phyloP scores from a whole-genome alignment of 129 eudicot genomes.

The Deinandra increscens region DNA sequence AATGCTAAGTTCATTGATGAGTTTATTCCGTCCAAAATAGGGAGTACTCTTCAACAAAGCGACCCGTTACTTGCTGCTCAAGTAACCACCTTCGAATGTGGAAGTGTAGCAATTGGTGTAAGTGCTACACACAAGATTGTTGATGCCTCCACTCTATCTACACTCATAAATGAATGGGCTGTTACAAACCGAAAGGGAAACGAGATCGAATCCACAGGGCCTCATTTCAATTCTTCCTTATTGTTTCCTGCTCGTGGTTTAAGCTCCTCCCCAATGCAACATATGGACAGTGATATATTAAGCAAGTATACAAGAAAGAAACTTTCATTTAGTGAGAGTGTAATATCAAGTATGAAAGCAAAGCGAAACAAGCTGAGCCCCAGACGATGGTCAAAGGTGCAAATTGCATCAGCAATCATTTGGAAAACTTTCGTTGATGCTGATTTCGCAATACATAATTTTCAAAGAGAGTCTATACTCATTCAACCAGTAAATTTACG shows the following conservation, averaged over 20 bases:
- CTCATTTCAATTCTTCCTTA: background rate
- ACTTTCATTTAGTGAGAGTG: no score
- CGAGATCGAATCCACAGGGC: background rate
- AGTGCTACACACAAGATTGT: constrained; percentile 28
- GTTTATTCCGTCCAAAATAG: no score
- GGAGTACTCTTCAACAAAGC: no score
- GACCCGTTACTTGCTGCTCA: constrained; percentile 11
- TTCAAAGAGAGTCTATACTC: background rate
- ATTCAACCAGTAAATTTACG: background rate
- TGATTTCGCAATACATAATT: background rate
- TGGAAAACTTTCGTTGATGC: background rate
- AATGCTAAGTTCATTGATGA: background rate
- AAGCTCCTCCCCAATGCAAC: background rate
- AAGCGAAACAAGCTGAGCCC: background rate
- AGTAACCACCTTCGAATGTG: constrained; percentile 30
- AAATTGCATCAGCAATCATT: background rate
- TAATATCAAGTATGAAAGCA: no score
- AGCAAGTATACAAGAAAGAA: no score
- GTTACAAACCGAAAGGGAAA: background rate
- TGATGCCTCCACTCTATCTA: constrained; percentile 18
- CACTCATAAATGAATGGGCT: constrained; percentile 22
- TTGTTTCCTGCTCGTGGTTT: constrained; percentile 20
- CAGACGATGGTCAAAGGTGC: background rate
- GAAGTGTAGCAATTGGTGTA: constrained; percentile 25
- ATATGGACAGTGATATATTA: background rate